phyloP scores from a whole-genome alignment of 768 basidiomycete genomes.

The Chalciporus pseudorubinellus region DNA sequence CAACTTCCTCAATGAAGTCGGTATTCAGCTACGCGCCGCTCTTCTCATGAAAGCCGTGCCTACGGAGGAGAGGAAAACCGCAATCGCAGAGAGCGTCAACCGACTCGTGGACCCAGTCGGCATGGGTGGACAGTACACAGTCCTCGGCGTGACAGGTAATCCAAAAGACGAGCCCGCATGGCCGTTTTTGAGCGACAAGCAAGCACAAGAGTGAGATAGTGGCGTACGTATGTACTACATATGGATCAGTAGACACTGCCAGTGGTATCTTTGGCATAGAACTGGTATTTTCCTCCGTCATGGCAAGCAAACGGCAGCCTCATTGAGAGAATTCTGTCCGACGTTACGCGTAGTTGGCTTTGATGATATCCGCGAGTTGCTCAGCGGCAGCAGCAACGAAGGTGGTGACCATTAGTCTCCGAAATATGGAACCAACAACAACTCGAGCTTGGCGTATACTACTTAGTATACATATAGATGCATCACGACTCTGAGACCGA shows the following conservation, averaged over 20 bases:
- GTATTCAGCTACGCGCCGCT: conserved; percentile 63
- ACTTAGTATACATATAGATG: too few relatives aligned
- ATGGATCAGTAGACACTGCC: not conserved
- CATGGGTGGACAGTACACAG: conserved; percentile 88
- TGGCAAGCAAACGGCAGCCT: too few relatives aligned
- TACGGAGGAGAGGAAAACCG: conserved; percentile 46
- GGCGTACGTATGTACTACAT: not conserved
- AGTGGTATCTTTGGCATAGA: too few relatives aligned
- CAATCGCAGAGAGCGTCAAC: conserved; percentile 58
- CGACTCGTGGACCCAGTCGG: conserved; percentile 75
- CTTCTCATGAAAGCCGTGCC: conserved; percentile 53
- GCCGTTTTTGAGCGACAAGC: conserved; percentile 28
- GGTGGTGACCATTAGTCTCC: too few relatives aligned
- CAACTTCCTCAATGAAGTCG: conserved; percentile 77
- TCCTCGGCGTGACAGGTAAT: conserved; percentile 55
- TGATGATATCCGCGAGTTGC: too few relatives aligned
- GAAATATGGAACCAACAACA: too few relatives aligned
- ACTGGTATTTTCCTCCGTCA: too few relatives aligned
- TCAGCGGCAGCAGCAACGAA: too few relatives aligned
- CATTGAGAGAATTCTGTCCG: too few relatives aligned
- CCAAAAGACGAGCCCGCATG: conserved; percentile 21
- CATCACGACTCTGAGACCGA: too few relatives aligned
- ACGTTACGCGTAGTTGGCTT: too few relatives aligned
- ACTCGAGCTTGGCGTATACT: too few relatives aligned
- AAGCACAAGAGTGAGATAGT: not conserved